These are phyloP conservation scores for Dalbergia oliveri DNA, from an alignment of 306 rosid genomes.

Conservation along the genomic window DNA sequence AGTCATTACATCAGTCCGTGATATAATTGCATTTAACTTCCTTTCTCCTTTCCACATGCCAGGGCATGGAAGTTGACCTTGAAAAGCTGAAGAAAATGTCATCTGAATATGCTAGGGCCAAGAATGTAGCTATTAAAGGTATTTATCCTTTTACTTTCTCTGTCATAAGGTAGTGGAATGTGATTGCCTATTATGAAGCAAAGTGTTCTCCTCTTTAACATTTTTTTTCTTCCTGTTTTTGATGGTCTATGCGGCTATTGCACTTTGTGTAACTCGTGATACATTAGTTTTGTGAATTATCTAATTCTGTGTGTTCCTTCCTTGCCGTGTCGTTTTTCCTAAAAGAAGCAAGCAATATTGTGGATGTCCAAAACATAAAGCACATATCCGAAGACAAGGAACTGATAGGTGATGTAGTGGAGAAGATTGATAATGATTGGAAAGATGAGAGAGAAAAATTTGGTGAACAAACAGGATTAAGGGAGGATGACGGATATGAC, in stretches of 20 bases:
- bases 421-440: conserved; percentile 71
- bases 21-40: conserved; percentile 27
- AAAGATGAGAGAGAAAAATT: conserved; percentile 60
- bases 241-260: conserved; percentile 7
- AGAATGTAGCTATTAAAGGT: conserved; percentile 73
- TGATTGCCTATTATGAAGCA: conserved; percentile 16
- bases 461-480: conserved; percentile 63
- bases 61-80: conserved; percentile 74
- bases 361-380: conserved; percentile 65
- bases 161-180: conserved; percentile 21
- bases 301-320: neutral
- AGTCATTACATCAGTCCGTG: conserved; percentile 23
- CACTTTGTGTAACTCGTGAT: conserved; percentile 18
- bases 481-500: conserved; percentile 44
- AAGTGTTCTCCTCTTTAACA: neutral
- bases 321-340: conserved; percentile 27
- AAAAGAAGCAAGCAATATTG: conserved; percentile 67
- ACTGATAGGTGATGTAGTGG: conserved; percentile 63
- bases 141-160: conserved; percentile 24
- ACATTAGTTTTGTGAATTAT: conserved; percentile 19
- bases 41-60: conserved; percentile 31
- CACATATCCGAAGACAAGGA: conserved; percentile 64
- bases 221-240: neutral
- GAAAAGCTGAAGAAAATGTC: conserved; percentile 66
- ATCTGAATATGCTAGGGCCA: conserved; percentile 75